phyloP scores from a whole-genome alignment of 352 stramenopile genomes.

The Globisporangium nagaii region DNA sequence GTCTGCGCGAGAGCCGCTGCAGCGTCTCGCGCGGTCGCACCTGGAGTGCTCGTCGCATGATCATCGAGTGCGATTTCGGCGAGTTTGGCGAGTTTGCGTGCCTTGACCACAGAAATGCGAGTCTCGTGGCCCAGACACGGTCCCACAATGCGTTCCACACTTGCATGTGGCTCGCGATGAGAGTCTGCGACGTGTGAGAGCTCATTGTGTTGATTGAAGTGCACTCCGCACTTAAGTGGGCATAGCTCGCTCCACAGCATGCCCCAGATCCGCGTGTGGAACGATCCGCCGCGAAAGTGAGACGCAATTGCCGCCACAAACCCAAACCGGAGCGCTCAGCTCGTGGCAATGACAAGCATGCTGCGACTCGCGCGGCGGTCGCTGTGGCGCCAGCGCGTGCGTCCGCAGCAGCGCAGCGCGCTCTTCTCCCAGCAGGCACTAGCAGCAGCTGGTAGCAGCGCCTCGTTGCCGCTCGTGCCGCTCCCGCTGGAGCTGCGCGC shows the following conservation, averaged over 20 bases:
- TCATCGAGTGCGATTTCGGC: no score
- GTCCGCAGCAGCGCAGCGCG: not conserved
- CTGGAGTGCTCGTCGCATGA: not conserved
- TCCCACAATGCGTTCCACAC: no score
- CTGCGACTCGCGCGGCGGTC: conserved; percentile 8
- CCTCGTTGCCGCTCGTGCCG: conserved; percentile 10
- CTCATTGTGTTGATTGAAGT: no score
- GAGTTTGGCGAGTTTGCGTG: no score
- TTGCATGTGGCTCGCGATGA: no score
- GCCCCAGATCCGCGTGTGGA: not conserved
- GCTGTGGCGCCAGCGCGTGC: not conserved
- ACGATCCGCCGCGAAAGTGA: not conserved
- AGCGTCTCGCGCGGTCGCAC: not conserved
- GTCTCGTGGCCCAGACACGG: no score
- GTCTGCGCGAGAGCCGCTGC: not conserved
- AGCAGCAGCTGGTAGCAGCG: not conserved
- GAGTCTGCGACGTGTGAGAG: no score
- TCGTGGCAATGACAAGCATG: conserved; percentile 7
- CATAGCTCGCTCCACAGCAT: not conserved
- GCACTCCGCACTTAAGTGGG: no score
- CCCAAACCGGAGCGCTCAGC: not conserved
- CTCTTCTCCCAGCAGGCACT: conserved; percentile 4
- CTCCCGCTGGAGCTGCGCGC: conserved; percentile 40
- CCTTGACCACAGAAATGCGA: no score
- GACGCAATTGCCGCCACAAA: not conserved